These are phyloP conservation scores for Thermomyces lanuginosus DNA, from an alignment of 2,329 filamentous ascomycete species.

Conservation along the genomic window DNA sequence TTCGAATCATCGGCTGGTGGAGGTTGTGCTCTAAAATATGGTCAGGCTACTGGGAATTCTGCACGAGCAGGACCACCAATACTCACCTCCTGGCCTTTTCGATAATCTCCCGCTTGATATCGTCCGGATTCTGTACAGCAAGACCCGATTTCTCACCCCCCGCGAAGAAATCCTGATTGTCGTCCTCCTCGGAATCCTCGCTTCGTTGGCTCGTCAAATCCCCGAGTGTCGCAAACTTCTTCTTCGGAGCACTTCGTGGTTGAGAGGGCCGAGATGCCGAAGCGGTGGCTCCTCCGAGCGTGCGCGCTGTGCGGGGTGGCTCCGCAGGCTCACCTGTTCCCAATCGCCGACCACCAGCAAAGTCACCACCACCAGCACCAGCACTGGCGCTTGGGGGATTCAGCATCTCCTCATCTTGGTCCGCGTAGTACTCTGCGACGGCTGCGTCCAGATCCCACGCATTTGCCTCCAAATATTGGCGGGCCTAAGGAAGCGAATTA, in stretches of 20 bases:
- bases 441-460: slow-evolving; percentile 52
- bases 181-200: slow-evolving; percentile 36
- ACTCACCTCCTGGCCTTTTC: slow-evolving; percentile 28
- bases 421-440: slow-evolving; percentile 43
- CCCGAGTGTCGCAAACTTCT: slow-evolving; percentile 33
- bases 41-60: slow-evolving; percentile 1
- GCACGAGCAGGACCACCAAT: not conserved
- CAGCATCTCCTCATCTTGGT: slow-evolving; percentile 25
- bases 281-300: slow-evolving; percentile 19
- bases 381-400: slow-evolving; percentile 16
- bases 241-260: slow-evolving; percentile 18
- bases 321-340: slow-evolving; percentile 11
- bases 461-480: slow-evolving; percentile 47
- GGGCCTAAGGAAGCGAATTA: slow-evolving; percentile 36
- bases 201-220: slow-evolving; percentile 28
- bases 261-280: slow-evolving; percentile 15
- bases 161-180: slow-evolving; percentile 43
- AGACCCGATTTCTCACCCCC: slow-evolving; percentile 53
- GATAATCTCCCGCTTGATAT: slow-evolving; percentile 35
- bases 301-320: slow-evolving; percentile 14
- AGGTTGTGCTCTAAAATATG: slow-evolving; percentile 13
- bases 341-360: slow-evolving; percentile 12
- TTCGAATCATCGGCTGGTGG: slow-evolving; percentile 29
- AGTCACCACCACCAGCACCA: no score
- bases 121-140: slow-evolving; percentile 48